These are phyloP conservation scores for Puccinia brachypodii DNA, from an alignment of 1,284 basidiomycete genomes.

Conservation along the genomic window DNA sequence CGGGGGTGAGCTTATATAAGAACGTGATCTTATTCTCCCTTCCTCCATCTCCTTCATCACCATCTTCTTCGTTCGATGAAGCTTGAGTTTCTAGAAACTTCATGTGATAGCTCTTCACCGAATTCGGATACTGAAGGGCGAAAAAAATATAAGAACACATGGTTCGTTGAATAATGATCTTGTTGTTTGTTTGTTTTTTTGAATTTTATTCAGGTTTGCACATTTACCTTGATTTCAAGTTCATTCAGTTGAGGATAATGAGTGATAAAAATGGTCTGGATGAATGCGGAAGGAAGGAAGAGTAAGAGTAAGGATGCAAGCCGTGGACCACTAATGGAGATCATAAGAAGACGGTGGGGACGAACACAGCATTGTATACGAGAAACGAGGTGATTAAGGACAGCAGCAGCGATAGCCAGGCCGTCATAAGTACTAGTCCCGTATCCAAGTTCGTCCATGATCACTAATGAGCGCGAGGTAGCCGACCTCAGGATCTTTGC, in stretches of 20 bases:
- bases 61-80: background rate
- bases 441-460: slow-evolving; percentile 47
- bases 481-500: slow-evolving; percentile 53
- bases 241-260: slow-evolving; percentile 38
- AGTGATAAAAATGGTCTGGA: slow-evolving; percentile 32
- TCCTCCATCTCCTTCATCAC: background rate
- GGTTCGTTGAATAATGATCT: background rate
- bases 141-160: background rate
- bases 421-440: slow-evolving; percentile 44
- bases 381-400: slow-evolving; percentile 21
- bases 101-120: slow-evolving; percentile 41
- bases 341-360: slow-evolving; percentile 49
- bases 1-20: slow-evolving; percentile 53
- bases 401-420: slow-evolving; percentile 31
- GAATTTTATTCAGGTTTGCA: background rate
- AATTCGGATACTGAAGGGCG: background rate
- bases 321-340: too few relatives aligned
- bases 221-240: slow-evolving; percentile 23
- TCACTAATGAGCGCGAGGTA: slow-evolving; percentile 49
- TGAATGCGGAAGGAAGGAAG: slow-evolving; percentile 50
- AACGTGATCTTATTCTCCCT: slow-evolving; percentile 51
- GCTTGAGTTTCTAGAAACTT: slow-evolving; percentile 8
- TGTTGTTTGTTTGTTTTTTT: too few relatives aligned
- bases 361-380: slow-evolving; percentile 48
- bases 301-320: slow-evolving; percentile 50